Base-by-base conservation (phyloP, 441 rosid species). In the Pelargonium cotyledonis region DNA sequence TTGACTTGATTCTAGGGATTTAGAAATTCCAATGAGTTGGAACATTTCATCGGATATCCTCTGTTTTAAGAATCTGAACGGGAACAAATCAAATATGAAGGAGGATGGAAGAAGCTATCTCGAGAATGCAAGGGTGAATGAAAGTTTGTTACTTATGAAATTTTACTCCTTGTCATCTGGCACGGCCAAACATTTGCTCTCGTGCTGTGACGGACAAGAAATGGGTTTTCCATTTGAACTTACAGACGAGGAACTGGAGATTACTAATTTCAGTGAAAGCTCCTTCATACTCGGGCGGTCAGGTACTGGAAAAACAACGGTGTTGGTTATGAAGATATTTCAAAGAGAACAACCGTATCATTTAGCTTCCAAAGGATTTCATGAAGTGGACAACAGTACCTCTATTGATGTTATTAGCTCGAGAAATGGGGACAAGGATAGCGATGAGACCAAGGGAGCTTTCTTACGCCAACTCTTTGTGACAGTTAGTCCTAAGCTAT, bases 291-390 rank as follows among this genome's bases (percentile, higher is more conserved):
- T 68, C 7, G 76, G 76, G 38, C 23, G 46, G 64, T 73, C 76
- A n/a, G 76, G 76, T 12, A 67, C 76, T 14, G 68, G 76, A 31
- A 73, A 68, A 51, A 73, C 76, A 1, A 68, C 71, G 0, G 63
- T 67, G 14, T 10, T 73, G 41, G 67, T 61, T 8, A 31, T 63
- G 64, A 73, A 73, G 68, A 43, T 73, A 51, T 40, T 73, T 58
- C 23, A 9, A 18, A 73, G 55, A 7, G 76, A 73, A 63, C 63
- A 68, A 38, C 49, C n/a, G 15, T 46, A 41, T 57, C 63, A 62
- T 11, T 29, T 40, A 14, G 71, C 71, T 38, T 58, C 41, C 29
- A 47, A 19, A 16, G 71, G 61, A 63, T 67, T 49, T 46, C 63
- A 23, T 44, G 63, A 58, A 58, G 29, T 11, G 0, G 63, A 9